A percentile compares a stretch with the other conserved stretches of the same genome.
Conservation (phyloP, 1,284 basidiomycete species). For the Heterobasidion occidentale region DNA sequence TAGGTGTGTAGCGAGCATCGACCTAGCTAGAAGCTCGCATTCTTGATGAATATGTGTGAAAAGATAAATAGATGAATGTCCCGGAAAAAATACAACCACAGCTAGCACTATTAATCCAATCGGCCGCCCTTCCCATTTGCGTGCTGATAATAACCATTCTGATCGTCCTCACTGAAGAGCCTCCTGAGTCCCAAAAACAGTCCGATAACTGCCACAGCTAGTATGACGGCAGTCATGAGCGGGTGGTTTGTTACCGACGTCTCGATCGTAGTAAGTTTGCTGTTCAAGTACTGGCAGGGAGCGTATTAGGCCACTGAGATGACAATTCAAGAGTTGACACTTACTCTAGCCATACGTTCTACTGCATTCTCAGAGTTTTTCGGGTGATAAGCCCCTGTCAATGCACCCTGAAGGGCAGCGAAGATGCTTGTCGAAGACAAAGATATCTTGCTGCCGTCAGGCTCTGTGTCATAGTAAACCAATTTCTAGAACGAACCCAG, state of each 20-base stretch:
- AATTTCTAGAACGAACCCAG: constrained; percentile 41
- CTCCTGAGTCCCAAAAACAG: background rate
- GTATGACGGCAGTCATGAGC: background rate
- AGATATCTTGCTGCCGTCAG: constrained; percentile 40
- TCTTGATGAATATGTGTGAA: no score
- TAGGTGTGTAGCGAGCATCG: no score
- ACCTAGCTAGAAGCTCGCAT: no score
- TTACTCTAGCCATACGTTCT: constrained; percentile 60
- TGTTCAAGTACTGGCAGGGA: constrained; percentile 33
- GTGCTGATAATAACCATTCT: background rate
- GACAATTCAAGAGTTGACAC: constrained; percentile 17
- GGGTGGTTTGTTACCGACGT: background rate
- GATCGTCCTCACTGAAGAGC: background rate
- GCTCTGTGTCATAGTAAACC: constrained; percentile 59
- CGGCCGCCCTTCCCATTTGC: background rate
- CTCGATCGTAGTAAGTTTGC: background rate
- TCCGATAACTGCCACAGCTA: background rate
- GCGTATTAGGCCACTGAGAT: background rate
- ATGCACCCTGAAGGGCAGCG: constrained; percentile 63
- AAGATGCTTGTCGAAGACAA: constrained; percentile 56
- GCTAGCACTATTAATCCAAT: background rate
- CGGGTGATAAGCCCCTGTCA: constrained; percentile 43
- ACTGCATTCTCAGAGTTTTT: constrained; percentile 66
- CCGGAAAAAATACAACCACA: no score
- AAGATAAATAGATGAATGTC: no score